Percentiles rank a stretch among this genome's conserved stretches.
Evolutionary conservation across 2,329 filamentous ascomycete genomes (phyloP).

Genomic region (Pyrenophora seminiperda): DNA sequence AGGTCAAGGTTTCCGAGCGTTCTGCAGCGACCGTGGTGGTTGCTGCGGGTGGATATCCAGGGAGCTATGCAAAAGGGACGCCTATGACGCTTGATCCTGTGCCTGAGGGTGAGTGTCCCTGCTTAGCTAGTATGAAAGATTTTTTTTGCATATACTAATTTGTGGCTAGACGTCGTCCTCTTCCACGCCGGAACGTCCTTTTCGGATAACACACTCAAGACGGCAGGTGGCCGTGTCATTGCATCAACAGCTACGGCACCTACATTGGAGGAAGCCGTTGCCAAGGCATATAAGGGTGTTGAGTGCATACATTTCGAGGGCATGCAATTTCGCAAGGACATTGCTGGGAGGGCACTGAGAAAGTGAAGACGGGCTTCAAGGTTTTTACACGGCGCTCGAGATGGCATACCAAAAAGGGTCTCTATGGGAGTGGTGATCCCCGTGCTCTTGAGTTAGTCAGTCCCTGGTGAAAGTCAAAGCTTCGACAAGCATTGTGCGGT

Average conservation of each 20-base stretch:
- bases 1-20: conserved; percentile 68
- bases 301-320: conserved; percentile 79
- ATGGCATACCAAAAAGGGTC: conserved; percentile 1
- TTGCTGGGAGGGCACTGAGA: conserved; percentile 64
- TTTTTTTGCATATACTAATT: conserved; percentile 24
- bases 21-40: conserved; percentile 94
- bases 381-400: conserved; percentile 1
- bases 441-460: too few relatives aligned
- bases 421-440: too few relatives aligned
- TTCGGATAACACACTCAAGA: conserved; percentile 67
- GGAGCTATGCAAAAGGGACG: conserved; percentile 77
- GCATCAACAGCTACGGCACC: conserved; percentile 81
- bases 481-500: too few relatives aligned
- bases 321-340: conserved; percentile 93
- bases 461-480: too few relatives aligned
- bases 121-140: too few relatives aligned
- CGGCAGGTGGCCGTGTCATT: conserved; percentile 88
- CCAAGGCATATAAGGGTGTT: conserved; percentile 85
- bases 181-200: conserved; percentile 91
- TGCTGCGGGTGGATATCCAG: conserved; percentile 89
- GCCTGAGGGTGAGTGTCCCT: conserved; percentile 51
- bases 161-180: conserved; percentile 62
- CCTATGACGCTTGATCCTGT: conserved; percentile 62
- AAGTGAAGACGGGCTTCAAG: conserved; percentile 20
- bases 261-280: conserved; percentile 80